Evolutionary conservation across 768 basidiomycete species (phyloP).

Genomic region (Mycena pura): DNA sequence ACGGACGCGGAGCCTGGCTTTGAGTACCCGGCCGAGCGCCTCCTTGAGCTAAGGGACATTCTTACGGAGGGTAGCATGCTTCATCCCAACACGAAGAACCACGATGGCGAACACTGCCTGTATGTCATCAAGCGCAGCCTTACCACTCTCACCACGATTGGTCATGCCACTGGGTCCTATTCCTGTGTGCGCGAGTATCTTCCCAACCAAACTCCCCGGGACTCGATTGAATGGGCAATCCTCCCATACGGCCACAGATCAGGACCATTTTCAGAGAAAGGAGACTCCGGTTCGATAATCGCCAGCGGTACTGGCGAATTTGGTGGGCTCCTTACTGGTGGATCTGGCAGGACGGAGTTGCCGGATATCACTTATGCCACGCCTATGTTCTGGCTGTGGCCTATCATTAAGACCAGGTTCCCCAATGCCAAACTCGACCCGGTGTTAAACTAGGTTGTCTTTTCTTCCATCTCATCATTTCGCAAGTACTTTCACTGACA

Average conservation of each 20-base stretch:
- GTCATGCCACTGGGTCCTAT: slow-evolving; percentile 35
- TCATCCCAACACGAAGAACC: slow-evolving; percentile 31
- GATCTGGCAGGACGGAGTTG: slow-evolving; percentile 29
- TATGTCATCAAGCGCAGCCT: slow-evolving; percentile 44
- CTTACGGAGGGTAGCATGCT: slow-evolving; percentile 39
- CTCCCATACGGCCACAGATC: slow-evolving; percentile 35
- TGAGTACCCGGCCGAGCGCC: slow-evolving; percentile 37
- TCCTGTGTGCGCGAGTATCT: slow-evolving; percentile 30
- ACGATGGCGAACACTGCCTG: slow-evolving; percentile 33
- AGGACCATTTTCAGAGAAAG: slow-evolving; percentile 40
- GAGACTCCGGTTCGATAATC: slow-evolving; percentile 49
- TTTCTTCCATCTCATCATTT: too few relatives aligned
- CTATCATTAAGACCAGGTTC: too few relatives aligned
- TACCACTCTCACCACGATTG: slow-evolving; percentile 37
- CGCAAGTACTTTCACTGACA: too few relatives aligned
- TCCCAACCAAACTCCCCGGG: background rate
- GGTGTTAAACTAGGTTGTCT: too few relatives aligned
- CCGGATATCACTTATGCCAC: slow-evolving; percentile 46
- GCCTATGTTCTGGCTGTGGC: too few relatives aligned
- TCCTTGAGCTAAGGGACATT: slow-evolving; percentile 33
- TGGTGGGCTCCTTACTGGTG: slow-evolving; percentile 44
- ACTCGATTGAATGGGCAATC: slow-evolving; percentile 40
- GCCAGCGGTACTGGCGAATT: slow-evolving; percentile 39
- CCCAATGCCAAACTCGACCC: too few relatives aligned
- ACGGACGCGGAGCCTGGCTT: too few relatives aligned